These are phyloP conservation scores for Phialophora macrospora DNA, from an alignment of 2,329 filamentous ascomycete genomes.

Conservation along the genomic window DNA sequence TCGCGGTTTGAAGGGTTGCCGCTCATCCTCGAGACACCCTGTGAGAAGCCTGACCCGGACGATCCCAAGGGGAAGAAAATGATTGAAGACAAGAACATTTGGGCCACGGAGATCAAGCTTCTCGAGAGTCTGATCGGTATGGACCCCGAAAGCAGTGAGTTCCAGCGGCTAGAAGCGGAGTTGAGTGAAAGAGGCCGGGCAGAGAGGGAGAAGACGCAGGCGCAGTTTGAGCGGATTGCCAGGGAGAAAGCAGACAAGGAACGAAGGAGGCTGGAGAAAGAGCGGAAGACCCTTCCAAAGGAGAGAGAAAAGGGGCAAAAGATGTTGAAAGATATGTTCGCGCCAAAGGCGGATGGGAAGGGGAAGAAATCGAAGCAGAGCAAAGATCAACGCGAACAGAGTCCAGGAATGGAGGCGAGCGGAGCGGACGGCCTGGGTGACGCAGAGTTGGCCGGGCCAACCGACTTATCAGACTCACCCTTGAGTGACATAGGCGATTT, in stretches of 20 bases:
- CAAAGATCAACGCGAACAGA: slow-evolving; percentile 46
- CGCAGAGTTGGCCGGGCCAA: slow-evolving; percentile 20
- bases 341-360: slow-evolving; percentile 45
- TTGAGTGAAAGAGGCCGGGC: slow-evolving; percentile 70
- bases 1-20: slow-evolving; percentile 75
- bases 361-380: slow-evolving; percentile 44
- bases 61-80: slow-evolving; percentile 37
- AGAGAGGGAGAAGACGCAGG: slow-evolving; percentile 76
- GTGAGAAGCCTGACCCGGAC: slow-evolving; percentile 66
- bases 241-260: slow-evolving; percentile 60
- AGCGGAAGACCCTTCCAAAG: slow-evolving; percentile 41
- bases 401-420: slow-evolving; percentile 30
- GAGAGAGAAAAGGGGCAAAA: slow-evolving; percentile 49
- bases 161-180: slow-evolving; percentile 66
- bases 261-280: slow-evolving; percentile 64
- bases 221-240: slow-evolving; percentile 76
- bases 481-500: slow-evolving; percentile 25
- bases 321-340: slow-evolving; percentile 43
- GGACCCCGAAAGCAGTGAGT: slow-evolving; percentile 76
- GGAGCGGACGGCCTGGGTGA: slow-evolving; percentile 24
- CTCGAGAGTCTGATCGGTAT: slow-evolving; percentile 86
- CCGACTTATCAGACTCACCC: not conserved
- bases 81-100: slow-evolving; percentile 76
- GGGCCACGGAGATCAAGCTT: slow-evolving; percentile 93
- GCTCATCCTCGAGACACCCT: slow-evolving; percentile 96